Percentiles rank a stretch among this genome's conserved stretches.
These are phyloP conservation scores for Tylopilus intermedius DNA, from an alignment of 768 basidiomycete genomes.

Conservation along the genomic window DNA sequence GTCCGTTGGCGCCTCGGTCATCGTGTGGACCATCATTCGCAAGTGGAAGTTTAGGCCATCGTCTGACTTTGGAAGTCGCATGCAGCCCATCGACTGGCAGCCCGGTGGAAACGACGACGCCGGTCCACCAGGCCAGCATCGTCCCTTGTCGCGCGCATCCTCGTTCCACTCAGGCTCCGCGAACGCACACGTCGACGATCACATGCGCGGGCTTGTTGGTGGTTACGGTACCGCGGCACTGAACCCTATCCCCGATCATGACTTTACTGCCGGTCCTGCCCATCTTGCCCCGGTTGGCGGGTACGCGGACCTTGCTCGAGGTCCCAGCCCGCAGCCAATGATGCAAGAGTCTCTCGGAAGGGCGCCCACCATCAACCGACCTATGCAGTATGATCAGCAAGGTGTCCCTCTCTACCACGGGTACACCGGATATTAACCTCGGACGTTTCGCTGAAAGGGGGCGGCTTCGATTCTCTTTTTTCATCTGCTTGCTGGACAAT, in stretches of 20 bases:
- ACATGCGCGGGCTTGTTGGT: constrained; percentile 31
- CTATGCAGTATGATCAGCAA: constrained; percentile 46
- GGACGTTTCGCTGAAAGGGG: not conserved
- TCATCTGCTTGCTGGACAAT: constrained; percentile 31
- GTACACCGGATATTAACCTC: constrained; percentile 23
- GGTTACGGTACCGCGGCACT: constrained; percentile 28
- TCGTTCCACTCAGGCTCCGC: constrained; percentile 59
- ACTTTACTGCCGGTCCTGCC: constrained; percentile 63
- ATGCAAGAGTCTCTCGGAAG: constrained; percentile 37
- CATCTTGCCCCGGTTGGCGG: constrained; percentile 66
- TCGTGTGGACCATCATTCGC: constrained; percentile 87
- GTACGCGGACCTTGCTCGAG: constrained; percentile 78
- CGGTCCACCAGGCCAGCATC: constrained; percentile 44
- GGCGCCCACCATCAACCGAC: constrained; percentile 42
- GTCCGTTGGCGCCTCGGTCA: constrained; percentile 59
- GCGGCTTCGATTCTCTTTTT: not conserved
- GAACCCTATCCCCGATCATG: constrained; percentile 61
- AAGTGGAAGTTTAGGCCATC: constrained; percentile 89
- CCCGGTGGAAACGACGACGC: constrained; percentile 48
- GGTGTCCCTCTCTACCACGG: constrained; percentile 59
- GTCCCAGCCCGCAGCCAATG: constrained; percentile 60
- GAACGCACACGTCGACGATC: constrained; percentile 33
- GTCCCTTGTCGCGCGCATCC: constrained; percentile 53
- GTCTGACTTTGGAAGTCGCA: constrained; percentile 72
- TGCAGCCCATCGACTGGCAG: constrained; percentile 87